These are phyloP conservation scores for Umbelopsis isabellina DNA, from an alignment of 192 early-diverging fungal genomes.

Conservation along the genomic window DNA sequence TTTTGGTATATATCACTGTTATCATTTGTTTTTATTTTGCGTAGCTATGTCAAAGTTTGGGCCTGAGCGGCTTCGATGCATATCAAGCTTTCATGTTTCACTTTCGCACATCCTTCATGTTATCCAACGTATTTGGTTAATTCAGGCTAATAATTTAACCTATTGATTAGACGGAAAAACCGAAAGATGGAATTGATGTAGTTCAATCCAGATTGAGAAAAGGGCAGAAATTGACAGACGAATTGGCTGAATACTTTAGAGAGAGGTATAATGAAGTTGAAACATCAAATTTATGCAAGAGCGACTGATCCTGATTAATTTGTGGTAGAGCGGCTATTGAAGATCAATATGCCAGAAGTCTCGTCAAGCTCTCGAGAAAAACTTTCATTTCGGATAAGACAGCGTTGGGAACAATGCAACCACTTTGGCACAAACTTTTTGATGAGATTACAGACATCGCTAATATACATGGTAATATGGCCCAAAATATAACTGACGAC, in stretches of 20 bases:
- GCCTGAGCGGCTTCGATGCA: too few relatives aligned
- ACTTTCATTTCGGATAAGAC: conserved; percentile 45
- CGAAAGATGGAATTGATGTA: conserved; percentile 53
- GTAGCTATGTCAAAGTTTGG: not conserved
- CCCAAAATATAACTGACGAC: conserved; percentile 42
- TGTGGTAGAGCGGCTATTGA: conserved; percentile 49
- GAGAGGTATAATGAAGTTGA: conserved; percentile 46
- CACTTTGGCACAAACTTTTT: conserved; percentile 35
- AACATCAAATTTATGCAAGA: not conserved
- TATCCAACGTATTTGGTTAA: not conserved
- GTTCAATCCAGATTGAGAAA: conserved; percentile 51
- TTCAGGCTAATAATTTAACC: conserved; percentile 18
- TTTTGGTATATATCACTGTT: conserved; percentile 5
- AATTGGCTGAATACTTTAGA: conserved; percentile 57
- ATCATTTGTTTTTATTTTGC: not conserved
- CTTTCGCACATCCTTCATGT: not conserved
- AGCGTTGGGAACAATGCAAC: conserved; percentile 40
- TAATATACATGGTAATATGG: conserved; percentile 37
- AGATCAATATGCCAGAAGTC: conserved; percentile 52
- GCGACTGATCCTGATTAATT: not conserved
- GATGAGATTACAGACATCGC: conserved; percentile 38
- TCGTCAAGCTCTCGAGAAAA: conserved; percentile 50
- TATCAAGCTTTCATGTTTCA: not conserved
- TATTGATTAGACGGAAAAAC: conserved; percentile 39
- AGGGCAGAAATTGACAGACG: conserved; percentile 48